Evolutionary conservation across 345 rosid genomes (phyloP), one percentile per base, ranked within the genome.

Genomic region (Pelargonium nanum): DNA sequence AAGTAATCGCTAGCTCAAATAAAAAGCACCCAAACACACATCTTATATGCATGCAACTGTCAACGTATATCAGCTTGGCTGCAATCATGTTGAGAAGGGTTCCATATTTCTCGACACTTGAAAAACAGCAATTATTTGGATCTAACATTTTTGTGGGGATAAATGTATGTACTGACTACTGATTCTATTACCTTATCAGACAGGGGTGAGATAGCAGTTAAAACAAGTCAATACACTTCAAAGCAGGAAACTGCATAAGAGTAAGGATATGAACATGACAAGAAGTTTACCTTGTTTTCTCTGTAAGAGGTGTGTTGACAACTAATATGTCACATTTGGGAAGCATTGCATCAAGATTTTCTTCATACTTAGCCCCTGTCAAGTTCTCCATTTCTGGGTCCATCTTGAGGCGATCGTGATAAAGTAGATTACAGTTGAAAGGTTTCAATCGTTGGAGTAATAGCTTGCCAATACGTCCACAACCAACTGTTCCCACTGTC

Each of bases 401-500:
- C 73, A 92, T 89, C 81, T 79, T 81, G 59, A 87, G 22, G 28
- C 98, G 72, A 57, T 92, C 95, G 61, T 89, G 91, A 74, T 89
- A 92, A 32, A 92, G 78, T 17, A 89, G 91, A 69, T 84, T 89
- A 59, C 98, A 92, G 44, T 85, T 87, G 60, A 92, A 92, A 55
- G 98, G 95, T 68, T 92, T 92, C 75, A 92, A 67, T 65, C 96
- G 68, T 64, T 92, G 95, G 58, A 92, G 87, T 69, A 92, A 76
- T 62, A 92, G 96, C 80, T 19, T 85, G 24, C 96, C 96, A 55
- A 92, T 88, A 50, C 95, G 82, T 21, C 98, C 96, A 53, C 84
- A 86, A 53, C 96, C 95, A 22, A 87, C 80, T n/a, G 98, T 92
- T 32, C 96, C 98, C 0, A 89, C 82, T 4, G 89, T 93, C 82